Evolutionary conservation across 1,284 basidiomycete genomes (phyloP), one percentile per base, ranked within the genome.

Genomic region (Schizopora paradoxa): DNA sequence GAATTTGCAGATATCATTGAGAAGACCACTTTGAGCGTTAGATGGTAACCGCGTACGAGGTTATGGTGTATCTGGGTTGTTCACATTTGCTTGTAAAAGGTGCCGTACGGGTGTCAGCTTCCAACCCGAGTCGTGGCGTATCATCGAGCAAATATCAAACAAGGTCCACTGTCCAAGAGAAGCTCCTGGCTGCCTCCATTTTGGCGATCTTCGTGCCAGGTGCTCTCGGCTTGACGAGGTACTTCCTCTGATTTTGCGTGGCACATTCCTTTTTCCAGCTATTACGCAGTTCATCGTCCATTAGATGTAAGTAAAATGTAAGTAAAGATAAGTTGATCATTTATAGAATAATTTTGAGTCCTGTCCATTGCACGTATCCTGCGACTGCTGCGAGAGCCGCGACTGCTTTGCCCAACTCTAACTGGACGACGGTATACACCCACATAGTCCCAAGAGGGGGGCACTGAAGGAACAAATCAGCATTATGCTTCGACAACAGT

Each of bases 361-460:
- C 72, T 40, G 74, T 73, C 70, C 72, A 82, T 77, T 78, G 77
- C 4, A 76, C 66, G 63, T 75, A 88, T 34, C 55, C 57, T 3
- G 68, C 74, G 22, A 82, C 73, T 6, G 71, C 46, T 2, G 61
- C 45, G n/a, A 89, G 65, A 53, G 74, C 79, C 19, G 76, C 48
- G 1, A 78, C 65, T 4, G 85, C 80, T n/a, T 75, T 74, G 2
- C 68, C 68, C 19, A 89, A 61, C 43, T 81, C 74, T 16, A 87
- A 67, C 51, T 86, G 81, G 6, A 86, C 66, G 36, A 87, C 67
- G 1, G 74, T 70, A 55, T 84, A 89, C 8, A 88, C 67, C 86
- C 86, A 89, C 5, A 82, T 57, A 0, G 85, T 87, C 4, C 79
- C 79, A 34, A 88, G 63, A 16, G 87, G 82, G 16, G 86, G 85